A percentile compares a stretch with the other conserved stretches of the same genome.
These are phyloP conservation scores for Saccharum spontaneum DNA, from an alignment of 176 grass and related monocot genomes.

Conservation along the genomic window DNA sequence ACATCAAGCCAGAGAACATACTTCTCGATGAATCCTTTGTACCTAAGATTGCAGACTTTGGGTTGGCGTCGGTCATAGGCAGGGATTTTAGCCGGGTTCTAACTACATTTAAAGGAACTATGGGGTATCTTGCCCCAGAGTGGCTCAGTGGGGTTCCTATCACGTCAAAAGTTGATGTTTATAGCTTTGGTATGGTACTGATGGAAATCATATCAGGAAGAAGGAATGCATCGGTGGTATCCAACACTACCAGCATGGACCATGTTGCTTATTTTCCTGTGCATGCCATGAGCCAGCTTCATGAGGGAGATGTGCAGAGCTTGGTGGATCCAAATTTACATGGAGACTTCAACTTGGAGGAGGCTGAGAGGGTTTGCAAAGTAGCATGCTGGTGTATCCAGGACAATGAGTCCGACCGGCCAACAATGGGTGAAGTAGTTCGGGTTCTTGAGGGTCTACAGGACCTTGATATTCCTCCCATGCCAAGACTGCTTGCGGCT, in stretches of 20 bases:
- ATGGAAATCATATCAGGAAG: background rate
- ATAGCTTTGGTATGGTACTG: background rate
- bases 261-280: background rate
- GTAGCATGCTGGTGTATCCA: constrained; percentile 12
- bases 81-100: constrained; percentile 6
- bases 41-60: background rate
- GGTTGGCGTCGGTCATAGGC: background rate
- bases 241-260: background rate
- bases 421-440: background rate
- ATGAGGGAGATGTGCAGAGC: background rate
- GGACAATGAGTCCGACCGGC: background rate
- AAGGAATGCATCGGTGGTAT: background rate
- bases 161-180: background rate
- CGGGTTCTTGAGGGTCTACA: background rate
- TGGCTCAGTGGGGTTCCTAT: constrained; percentile 3
- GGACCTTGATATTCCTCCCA: background rate
- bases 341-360: background rate
- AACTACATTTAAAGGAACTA: background rate
- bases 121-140: background rate
- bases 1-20: background rate
- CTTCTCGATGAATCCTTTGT: background rate
- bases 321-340: background rate
- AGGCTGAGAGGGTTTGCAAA: background rate
- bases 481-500: background rate
- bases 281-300: background rate